Base-by-base conservation (phyloP, 2,329 filamentous ascomycete genomes). In the Alternaria infectoria region DNA sequence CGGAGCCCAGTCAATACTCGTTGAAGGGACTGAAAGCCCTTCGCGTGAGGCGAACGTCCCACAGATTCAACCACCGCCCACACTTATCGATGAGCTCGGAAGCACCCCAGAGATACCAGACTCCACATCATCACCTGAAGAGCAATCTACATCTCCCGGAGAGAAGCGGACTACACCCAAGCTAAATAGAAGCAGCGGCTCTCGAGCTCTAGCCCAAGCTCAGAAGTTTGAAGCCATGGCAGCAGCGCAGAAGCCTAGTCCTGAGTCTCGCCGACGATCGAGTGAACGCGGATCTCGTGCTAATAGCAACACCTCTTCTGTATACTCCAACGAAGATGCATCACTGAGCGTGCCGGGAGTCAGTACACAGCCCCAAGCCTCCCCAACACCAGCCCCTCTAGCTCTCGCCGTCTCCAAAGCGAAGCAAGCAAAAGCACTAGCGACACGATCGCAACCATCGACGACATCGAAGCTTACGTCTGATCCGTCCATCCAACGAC, bases 151-250 rank as follows among this genome's bases (percentile, higher is more conserved):
- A 8, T 54, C 64, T 19, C 13, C 55, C 10, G 56, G 25, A 12
- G 68, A 72, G 26, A 74, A 55, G 13, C 64, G 70, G 13, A 63
- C 66, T 1, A 74, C 69, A 3, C 73, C 72, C 3, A 74, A 73
- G 25, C 32, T 62, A 3, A 59, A 62, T 12, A 62, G 75, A 46
- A 74, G 64, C 49, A 76, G 72, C 26, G 72, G 72, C 17, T 68
- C 70, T 4, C 66, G 68, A 65, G 62, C 74, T 3, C 58, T 77
- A 26, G 68, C 73, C 8, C 73, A 77, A 59, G 75, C 75, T 5
- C 74, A 76, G 26, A 72, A 67, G 61, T 77, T 77, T 45, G 75
- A 77, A 52, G 66, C 72, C 9, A 61, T 75, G 69, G 68, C 68
- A 43, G 64, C 66, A 51, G 68, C 64, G 17, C 61, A 63, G 6